A percentile compares a stretch with the other conserved stretches of the same genome.
Conservation (phyloP, 1,284 basidiomycete genomes). For the Cystobasidiaceae sp. region DNA sequence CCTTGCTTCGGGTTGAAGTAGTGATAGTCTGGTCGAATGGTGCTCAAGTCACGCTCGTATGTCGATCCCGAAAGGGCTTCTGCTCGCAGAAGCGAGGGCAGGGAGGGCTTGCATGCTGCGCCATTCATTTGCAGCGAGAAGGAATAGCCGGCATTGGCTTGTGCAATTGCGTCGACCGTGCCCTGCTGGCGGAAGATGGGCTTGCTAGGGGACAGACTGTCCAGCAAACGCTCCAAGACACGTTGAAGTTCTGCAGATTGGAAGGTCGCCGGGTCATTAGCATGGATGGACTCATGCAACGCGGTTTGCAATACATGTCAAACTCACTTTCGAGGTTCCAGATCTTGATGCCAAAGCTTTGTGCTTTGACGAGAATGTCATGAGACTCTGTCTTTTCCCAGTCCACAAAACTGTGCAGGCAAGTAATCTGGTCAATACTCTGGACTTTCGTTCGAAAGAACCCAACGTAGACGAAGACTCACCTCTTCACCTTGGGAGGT, state of each 20-base stretch:
- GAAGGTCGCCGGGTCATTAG: background rate
- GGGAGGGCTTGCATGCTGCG: slow-evolving; percentile 31
- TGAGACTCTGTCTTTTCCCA: slow-evolving; percentile 47
- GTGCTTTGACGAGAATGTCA: slow-evolving; percentile 67
- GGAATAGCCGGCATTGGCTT: slow-evolving; percentile 42
- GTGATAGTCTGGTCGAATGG: slow-evolving; percentile 76
- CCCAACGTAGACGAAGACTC: background rate
- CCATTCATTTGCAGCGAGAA: slow-evolving; percentile 36
- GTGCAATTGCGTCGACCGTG: slow-evolving; percentile 40
- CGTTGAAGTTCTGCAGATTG: slow-evolving; percentile 43
- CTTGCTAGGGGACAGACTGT: slow-evolving; percentile 36
- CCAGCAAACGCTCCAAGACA: slow-evolving; percentile 44
- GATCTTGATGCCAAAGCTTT: slow-evolving; percentile 75
- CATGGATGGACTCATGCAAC: background rate
- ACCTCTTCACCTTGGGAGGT: slow-evolving; percentile 29
- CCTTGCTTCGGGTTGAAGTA: slow-evolving; percentile 77
- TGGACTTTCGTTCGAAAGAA: background rate
- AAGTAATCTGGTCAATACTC: background rate
- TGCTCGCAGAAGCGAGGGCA: slow-evolving; percentile 64
- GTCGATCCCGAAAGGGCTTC: slow-evolving; percentile 81
- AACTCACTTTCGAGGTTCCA: slow-evolving; percentile 75
- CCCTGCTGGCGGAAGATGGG: slow-evolving; percentile 36
- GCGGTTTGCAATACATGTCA: slow-evolving; percentile 45
- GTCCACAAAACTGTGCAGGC: slow-evolving; percentile 12
- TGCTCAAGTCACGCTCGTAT: slow-evolving; percentile 80